These are phyloP conservation scores for Erythrobasidium hasegawianum DNA, from an alignment of 1,284 basidiomycete genomes.

Conservation along the genomic window DNA sequence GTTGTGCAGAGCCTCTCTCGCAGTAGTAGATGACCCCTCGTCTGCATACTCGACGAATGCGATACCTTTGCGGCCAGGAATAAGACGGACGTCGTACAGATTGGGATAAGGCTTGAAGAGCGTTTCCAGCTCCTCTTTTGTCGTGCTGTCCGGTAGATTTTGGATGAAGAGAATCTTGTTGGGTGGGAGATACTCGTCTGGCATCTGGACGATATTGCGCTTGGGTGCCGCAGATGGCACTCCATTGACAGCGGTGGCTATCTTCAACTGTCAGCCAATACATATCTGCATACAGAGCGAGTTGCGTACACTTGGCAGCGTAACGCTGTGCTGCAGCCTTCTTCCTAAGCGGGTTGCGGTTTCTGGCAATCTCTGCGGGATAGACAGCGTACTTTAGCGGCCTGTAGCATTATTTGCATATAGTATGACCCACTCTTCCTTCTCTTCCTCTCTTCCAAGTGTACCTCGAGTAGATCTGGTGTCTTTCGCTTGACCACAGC, in stretches of 20 bases:
- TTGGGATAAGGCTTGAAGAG: conserved; percentile 89
- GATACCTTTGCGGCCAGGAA: conserved; percentile 90
- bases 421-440: conserved; percentile 68
- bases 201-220: conserved; percentile 61
- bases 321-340: conserved; percentile 75
- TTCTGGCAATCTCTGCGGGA: conserved; percentile 71
- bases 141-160: conserved; percentile 78
- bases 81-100: conserved; percentile 89
- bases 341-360: conserved; percentile 77
- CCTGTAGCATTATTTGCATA: no score
- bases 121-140: conserved; percentile 79
- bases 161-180: conserved; percentile 99
- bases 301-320: conserved; percentile 54
- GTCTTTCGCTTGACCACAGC: conserved; percentile 74
- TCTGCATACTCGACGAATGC: conserved; percentile 94
- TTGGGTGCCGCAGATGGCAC: conserved; percentile 34
- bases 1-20: conserved; percentile 91
- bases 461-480: conserved; percentile 62
- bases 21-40: conserved; percentile 79
- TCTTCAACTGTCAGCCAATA: neutral
- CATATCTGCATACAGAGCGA: no score
- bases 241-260: conserved; percentile 64
- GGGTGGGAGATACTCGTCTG: conserved; percentile 97
- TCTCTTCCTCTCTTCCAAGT: conserved; percentile 68
- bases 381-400: no score